These are phyloP conservation scores for Penicillium expansum DNA, from an alignment of 2,329 filamentous ascomycete genomes.

Conservation along the genomic window DNA sequence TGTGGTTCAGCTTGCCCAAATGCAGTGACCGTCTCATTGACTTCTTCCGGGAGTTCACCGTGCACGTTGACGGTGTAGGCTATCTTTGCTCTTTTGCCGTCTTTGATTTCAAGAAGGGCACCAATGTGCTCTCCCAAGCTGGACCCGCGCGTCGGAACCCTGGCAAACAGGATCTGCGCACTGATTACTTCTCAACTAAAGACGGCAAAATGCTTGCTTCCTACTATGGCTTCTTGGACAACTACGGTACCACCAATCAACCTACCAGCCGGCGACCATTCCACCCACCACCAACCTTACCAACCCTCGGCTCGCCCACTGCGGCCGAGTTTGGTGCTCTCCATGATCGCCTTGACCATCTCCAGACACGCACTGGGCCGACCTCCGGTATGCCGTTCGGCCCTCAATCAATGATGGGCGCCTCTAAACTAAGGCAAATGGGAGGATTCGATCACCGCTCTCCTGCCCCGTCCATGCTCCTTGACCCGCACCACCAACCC, in stretches of 20 bases:
- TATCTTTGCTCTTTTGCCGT: slow-evolving; percentile 97
- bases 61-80: slow-evolving; percentile 93
- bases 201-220: slow-evolving; percentile 99
- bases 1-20: slow-evolving; percentile 80
- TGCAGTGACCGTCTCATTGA: slow-evolving; percentile 92
- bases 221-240: slow-evolving; percentile 90
- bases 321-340: slow-evolving; percentile 48
- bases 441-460: slow-evolving; percentile 32
- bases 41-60: slow-evolving; percentile 96
- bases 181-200: slow-evolving; percentile 92
- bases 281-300: slow-evolving; percentile 72
- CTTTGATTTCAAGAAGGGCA: slow-evolving; percentile 89
- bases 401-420: slow-evolving; percentile 30
- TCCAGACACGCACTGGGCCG: slow-evolving; percentile 20
- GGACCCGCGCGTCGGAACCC: slow-evolving; percentile 30
- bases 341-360: slow-evolving; percentile 36
- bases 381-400: slow-evolving; percentile 19
- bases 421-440: slow-evolving; percentile 27
- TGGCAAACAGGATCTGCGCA: slow-evolving; percentile 63
- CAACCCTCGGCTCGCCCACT: slow-evolving; percentile 63
- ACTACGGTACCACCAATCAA: slow-evolving; percentile 75
- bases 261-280: slow-evolving; percentile 53
- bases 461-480: slow-evolving; percentile 44
- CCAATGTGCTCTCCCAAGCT: slow-evolving; percentile 53
- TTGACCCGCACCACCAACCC: slow-evolving; percentile 49